phyloP scores from a whole-genome alignment of 768 basidiomycete species.

The Kockovaella imperatae region DNA sequence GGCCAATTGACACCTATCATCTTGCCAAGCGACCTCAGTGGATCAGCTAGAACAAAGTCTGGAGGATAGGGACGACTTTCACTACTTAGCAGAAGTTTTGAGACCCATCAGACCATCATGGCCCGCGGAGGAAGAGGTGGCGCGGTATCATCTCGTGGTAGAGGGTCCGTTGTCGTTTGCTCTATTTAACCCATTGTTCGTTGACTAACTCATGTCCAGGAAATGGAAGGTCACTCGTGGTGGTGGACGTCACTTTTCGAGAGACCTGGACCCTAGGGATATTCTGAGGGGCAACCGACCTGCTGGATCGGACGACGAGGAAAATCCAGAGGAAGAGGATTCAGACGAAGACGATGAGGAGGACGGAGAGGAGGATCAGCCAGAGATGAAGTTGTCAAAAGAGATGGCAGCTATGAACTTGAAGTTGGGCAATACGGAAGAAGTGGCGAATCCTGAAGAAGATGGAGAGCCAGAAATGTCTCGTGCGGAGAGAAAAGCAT shows the following conservation, averaged over 20 bases:
- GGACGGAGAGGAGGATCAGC: constrained; percentile 45
- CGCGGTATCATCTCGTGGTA: constrained; percentile 34
- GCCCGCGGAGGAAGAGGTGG: constrained; percentile 39
- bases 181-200: neutral
- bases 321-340: constrained; percentile 20
- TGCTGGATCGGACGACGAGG: constrained; percentile 20
- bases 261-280: constrained; percentile 46
- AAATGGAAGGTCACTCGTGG: constrained; percentile 82
- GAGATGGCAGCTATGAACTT: constrained; percentile 34
- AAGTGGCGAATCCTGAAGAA: constrained; percentile 10
- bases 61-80: neutral
- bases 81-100: neutral
- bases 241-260: constrained; percentile 72
- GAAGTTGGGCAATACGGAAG: constrained; percentile 45
- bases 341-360: constrained; percentile 44
- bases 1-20: too few species aligned
- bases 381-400: constrained; percentile 37
- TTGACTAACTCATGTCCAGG: constrained; percentile 33
- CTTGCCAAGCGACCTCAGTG: too few species aligned
- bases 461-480: constrained; percentile 51
- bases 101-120: constrained; percentile 13
- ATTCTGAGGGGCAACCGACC: neutral
- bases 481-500: constrained; percentile 63
- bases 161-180: constrained; percentile 30
- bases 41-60: too few species aligned